These are phyloP conservation scores for Sporothrix brunneoviolacea DNA, from an alignment of 2,329 filamentous ascomycete species.

Conservation along the genomic window DNA sequence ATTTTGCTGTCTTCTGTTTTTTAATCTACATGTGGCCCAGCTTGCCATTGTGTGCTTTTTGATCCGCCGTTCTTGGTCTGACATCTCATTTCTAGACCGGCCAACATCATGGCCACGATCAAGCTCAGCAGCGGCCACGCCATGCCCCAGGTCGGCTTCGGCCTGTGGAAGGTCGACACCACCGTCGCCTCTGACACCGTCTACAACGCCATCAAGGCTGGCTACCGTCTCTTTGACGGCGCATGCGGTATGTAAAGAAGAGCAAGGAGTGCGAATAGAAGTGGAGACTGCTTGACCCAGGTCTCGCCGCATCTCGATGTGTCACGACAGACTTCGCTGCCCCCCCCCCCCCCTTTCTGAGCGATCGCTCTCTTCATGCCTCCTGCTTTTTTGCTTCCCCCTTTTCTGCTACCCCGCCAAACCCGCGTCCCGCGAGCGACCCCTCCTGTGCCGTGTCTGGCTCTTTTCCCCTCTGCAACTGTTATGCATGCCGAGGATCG, in stretches of 20 bases:
- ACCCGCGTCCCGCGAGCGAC: background rate
- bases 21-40: no score
- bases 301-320: no score
- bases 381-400: background rate
- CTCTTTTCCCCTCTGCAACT: background rate
- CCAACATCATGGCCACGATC: constrained; percentile 33
- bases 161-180: constrained; percentile 78
- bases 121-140: constrained; percentile 60
- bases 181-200: constrained; percentile 66
- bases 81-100: no score
- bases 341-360: no score
- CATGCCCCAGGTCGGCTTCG: constrained; percentile 72
- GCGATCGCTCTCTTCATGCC: background rate
- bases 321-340: no score
- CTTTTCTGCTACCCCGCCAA: constrained; percentile 7
- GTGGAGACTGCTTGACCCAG: no score
- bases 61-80: no score
- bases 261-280: background rate
- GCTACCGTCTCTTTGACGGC: constrained; percentile 55
- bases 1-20: no score
- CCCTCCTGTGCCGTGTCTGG: constrained; percentile 9
- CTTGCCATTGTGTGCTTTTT: no score
- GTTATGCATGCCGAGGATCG: constrained; percentile 3
- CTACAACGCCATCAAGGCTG: constrained; percentile 65
- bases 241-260: constrained; percentile 46